Evolutionary conservation across 306 rosid genomes (phyloP).

Genomic region (Prunus mongolica): DNA sequence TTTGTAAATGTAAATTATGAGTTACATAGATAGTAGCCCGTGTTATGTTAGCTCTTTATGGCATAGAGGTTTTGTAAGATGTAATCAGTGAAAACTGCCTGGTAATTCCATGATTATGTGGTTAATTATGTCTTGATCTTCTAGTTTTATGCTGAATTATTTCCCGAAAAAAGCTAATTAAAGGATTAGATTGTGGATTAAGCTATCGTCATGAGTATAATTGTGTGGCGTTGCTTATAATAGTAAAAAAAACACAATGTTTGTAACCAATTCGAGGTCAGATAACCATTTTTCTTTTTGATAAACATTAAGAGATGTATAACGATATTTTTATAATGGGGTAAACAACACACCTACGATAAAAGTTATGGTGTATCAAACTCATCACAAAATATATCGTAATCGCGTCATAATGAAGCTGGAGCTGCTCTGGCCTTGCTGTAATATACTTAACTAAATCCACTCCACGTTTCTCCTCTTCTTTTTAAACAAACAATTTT

Average conservation of each 20-base stretch:
- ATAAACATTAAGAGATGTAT: no score
- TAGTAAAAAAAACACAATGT: not conserved
- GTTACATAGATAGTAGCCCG: not conserved
- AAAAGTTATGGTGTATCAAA: no score
- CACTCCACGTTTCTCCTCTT: no score
- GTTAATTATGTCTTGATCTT: not conserved
- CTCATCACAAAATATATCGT: no score
- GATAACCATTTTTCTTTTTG: no score
- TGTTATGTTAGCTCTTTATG: not conserved
- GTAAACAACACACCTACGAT: no score
- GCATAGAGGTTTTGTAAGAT: not conserved
- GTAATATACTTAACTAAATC: no score
- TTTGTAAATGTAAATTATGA: slow-evolving; percentile 20
- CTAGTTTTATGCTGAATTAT: not conserved
- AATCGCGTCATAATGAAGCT: no score
- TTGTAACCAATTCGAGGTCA: not conserved
- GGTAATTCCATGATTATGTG: not conserved
- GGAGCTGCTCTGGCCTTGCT: no score
- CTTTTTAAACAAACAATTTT: no score
- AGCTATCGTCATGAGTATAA: not conserved
- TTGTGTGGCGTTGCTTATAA: not conserved
- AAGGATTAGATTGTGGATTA: not conserved
- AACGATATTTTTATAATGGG: no score
- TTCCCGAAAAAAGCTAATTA: not conserved
- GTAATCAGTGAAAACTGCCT: not conserved